Percentiles rank a stretch among this genome's conserved stretches.
Evolutionary conservation across 345 rosid species (phyloP).

Genomic region (Eucalyptus cloeziana): DNA sequence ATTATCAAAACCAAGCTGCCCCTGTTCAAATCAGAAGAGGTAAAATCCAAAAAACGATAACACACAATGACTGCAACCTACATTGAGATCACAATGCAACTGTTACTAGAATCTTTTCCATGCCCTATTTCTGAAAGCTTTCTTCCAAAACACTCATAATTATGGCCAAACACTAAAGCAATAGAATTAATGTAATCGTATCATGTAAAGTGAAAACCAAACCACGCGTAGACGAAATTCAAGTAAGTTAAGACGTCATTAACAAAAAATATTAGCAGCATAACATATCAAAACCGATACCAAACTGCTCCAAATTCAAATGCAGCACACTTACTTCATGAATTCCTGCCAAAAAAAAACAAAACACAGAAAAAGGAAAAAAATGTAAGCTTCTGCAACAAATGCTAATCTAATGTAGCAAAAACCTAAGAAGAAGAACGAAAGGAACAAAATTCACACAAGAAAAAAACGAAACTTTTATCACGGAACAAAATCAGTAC

Average conservation of each 20-base stretch:
- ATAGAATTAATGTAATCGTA: not conserved
- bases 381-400: not conserved
- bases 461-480: not conserved
- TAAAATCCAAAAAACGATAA: not conserved
- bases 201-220: not conserved
- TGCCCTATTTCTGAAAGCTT: not conserved
- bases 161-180: not conserved
- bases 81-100: not conserved
- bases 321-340: slow-evolving; percentile 85
- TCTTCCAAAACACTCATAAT: not conserved
- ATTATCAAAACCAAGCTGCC: not conserved
- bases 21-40: not conserved
- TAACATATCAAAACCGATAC: not conserved
- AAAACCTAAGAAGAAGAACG: not conserved
- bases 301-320: not conserved
- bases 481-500: not conserved
- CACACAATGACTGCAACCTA: not conserved
- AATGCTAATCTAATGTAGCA: not conserved
- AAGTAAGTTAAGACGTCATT: not conserved
- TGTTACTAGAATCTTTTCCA: not conserved
- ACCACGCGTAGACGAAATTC: not conserved
- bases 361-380: not conserved
- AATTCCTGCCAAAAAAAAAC: slow-evolving; percentile 62
- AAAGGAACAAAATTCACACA: not conserved
- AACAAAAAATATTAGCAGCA: not conserved